Conservation (phyloP, 2,329 filamentous ascomycete genomes). For the Zalaria sp. region DNA sequence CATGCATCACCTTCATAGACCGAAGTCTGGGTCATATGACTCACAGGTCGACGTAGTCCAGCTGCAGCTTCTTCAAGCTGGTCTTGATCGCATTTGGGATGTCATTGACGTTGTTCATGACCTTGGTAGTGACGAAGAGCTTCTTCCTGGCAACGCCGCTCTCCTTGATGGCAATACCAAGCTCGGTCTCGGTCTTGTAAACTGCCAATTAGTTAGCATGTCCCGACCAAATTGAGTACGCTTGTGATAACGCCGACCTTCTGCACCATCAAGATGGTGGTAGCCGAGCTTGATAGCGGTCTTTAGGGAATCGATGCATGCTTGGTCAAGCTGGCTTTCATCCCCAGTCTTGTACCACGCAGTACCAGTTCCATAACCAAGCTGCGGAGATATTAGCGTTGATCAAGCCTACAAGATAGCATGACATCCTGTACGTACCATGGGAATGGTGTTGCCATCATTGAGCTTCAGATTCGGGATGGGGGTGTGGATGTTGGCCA, state of each 20-base stretch:
- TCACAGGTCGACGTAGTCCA: conserved; percentile 50
- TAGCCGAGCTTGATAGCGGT: conserved; percentile 56
- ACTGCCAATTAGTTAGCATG: conserved; percentile 13
- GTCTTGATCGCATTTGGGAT: conserved; percentile 40
- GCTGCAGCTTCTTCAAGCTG: conserved; percentile 44
- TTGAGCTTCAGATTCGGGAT: conserved; percentile 55
- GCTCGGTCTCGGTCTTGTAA: conserved; percentile 37
- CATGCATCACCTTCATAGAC: neutral
- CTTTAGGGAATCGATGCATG: conserved; percentile 41
- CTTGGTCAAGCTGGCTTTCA: conserved; percentile 40
- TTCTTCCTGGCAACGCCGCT: conserved; percentile 30
- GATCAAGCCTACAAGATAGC: neutral
- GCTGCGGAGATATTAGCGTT: conserved; percentile 25
- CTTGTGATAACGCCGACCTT: conserved; percentile 33
- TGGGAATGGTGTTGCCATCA: conserved; percentile 58
- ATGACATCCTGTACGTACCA: conserved; percentile 31
- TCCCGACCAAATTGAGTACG: neutral
- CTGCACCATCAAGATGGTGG: conserved; percentile 60
- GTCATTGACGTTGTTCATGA: conserved; percentile 36
- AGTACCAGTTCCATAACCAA: conserved; percentile 61
- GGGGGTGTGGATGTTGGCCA: conserved; percentile 28
- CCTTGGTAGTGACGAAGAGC: conserved; percentile 43
- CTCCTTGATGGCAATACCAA: conserved; percentile 31
- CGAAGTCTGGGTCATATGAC: conserved; percentile 6
- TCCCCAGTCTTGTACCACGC: conserved; percentile 44